Percentiles rank a stretch among this genome's conserved stretches.
Evolutionary conservation across 1,284 basidiomycete genomes (phyloP).

Genomic region (Neolentinus lepideus): DNA sequence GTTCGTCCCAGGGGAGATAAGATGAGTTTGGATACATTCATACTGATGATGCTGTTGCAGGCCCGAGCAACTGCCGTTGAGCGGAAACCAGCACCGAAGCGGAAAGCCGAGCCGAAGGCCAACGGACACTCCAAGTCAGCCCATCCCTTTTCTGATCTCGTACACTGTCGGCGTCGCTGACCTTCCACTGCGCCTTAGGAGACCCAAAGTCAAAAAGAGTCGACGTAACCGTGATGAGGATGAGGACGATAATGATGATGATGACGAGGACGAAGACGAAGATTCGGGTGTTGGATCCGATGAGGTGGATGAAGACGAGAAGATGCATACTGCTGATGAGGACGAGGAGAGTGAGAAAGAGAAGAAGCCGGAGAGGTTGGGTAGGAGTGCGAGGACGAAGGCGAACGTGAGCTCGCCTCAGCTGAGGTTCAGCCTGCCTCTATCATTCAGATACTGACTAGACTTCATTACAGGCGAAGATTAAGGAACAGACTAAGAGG

Average conservation of each 20-base stretch:
- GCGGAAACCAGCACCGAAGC: not conserved
- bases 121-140: not conserved
- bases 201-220: not conserved
- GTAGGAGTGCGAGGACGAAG: constrained; percentile 1
- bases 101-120: not conserved
- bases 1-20: not conserved
- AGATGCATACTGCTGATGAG: not conserved
- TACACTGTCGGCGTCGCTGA: not conserved
- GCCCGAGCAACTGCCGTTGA: not conserved
- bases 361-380: not conserved
- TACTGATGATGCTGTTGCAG: not conserved
- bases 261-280: constrained; percentile 1
- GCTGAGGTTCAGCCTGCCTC: not conserved
- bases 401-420: not conserved
- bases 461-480: not conserved
- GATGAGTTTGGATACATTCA: not conserved
- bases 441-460: not conserved
- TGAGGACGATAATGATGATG: not conserved
- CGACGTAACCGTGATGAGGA: not conserved
- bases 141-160: not conserved
- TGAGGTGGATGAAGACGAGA: not conserved
- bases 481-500: constrained; percentile 1
- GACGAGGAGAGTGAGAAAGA: not conserved
- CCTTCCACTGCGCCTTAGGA: not conserved
- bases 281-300: not conserved